Percentiles rank a stretch among this genome's conserved stretches.
Evolutionary conservation across 2,329 filamentous ascomycete species (phyloP).

Genomic region (Sordariomycetes sp.): DNA sequence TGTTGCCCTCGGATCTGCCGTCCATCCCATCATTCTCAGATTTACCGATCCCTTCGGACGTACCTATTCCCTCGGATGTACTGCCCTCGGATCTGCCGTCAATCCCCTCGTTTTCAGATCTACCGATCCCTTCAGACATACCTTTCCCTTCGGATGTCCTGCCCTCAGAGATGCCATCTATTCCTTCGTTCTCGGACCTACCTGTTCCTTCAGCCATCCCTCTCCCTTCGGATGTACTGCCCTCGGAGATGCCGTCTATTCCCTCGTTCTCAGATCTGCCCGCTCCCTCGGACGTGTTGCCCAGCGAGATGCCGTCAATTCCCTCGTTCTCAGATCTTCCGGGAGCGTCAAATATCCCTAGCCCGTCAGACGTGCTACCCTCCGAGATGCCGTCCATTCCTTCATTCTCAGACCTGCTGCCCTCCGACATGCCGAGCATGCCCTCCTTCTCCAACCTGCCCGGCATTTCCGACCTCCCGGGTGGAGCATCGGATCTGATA

Average conservation of each 20-base stretch:
- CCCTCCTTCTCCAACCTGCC: background rate
- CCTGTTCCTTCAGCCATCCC: background rate
- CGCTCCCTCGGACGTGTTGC: no score
- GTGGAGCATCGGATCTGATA: no score
- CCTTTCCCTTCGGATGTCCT: background rate
- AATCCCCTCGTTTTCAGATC: background rate
- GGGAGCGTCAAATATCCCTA: background rate
- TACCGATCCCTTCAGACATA: background rate
- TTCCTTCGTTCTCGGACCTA: no score
- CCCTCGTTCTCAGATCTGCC: no score
- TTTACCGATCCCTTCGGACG: background rate
- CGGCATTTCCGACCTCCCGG: background rate
- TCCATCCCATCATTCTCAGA: background rate
- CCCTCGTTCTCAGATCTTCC: no score
- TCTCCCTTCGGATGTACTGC: background rate
- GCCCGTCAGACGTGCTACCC: background rate
- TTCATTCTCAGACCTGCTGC: background rate
- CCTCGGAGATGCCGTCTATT: no score
- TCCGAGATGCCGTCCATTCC: background rate
- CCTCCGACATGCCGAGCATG: no score
- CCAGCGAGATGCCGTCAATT: no score
- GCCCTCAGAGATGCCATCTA: no score
- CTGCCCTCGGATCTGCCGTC: background rate
- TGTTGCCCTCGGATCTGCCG: background rate
- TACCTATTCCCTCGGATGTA: background rate